Conservation (phyloP, 768 basidiomycete genomes). For the Termitomyces heimii region DNA sequence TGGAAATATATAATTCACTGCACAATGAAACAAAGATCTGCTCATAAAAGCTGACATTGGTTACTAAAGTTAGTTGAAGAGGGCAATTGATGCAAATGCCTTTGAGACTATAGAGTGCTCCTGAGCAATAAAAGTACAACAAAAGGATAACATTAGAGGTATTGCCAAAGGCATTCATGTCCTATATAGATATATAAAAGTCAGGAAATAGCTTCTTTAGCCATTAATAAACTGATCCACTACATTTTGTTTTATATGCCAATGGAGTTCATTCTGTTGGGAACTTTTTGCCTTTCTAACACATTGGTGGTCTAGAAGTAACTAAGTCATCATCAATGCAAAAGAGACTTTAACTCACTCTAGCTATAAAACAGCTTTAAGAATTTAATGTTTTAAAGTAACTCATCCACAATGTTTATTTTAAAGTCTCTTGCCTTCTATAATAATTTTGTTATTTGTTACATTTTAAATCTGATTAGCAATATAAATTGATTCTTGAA, state of each 20-base stretch:
- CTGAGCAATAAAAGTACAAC: slow-evolving; percentile 61
- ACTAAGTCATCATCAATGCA: background rate
- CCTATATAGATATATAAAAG: slow-evolving; percentile 29
- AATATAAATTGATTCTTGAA: background rate
- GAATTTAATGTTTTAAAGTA: slow-evolving; percentile 69
- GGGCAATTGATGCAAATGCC: slow-evolving; percentile 74
- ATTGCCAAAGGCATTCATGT: slow-evolving; percentile 71
- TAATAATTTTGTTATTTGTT: slow-evolving; percentile 47
- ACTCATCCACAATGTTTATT: slow-evolving; percentile 70
- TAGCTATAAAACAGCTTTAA: slow-evolving; percentile 75
- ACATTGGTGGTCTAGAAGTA: slow-evolving; percentile 52
- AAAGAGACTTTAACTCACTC: slow-evolving; percentile 34
- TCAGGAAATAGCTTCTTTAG: background rate
- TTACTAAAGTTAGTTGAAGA: slow-evolving; percentile 67
- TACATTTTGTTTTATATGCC: slow-evolving; percentile 61
- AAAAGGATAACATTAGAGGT: slow-evolving; percentile 55
- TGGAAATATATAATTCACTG: slow-evolving; percentile 28
- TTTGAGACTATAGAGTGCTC: slow-evolving; percentile 68
- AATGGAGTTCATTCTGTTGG: slow-evolving; percentile 57
- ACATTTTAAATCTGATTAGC: background rate
- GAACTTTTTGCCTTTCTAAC: slow-evolving; percentile 43
- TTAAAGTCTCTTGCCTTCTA: slow-evolving; percentile 63
- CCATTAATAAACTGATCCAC: slow-evolving; percentile 26
- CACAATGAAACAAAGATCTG: slow-evolving; percentile 62
- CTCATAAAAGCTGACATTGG: slow-evolving; percentile 57